A percentile compares a stretch with the other conserved stretches of the same genome.
These are phyloP conservation scores for Alternaria arborescens DNA, from an alignment of 2,329 filamentous ascomycete species.

Conservation along the genomic window DNA sequence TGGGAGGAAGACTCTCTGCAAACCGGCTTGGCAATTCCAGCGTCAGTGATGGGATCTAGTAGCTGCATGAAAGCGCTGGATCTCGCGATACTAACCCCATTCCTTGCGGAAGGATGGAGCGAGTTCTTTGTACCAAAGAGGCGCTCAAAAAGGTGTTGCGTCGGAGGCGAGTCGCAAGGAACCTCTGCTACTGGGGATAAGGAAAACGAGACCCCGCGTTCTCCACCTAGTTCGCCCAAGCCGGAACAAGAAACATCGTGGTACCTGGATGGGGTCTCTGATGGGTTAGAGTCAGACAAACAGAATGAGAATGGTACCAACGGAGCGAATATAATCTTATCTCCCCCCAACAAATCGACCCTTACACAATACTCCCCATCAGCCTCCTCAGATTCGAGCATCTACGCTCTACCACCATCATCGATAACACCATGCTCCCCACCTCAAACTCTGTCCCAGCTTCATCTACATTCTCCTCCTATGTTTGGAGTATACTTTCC, in stretches of 20 bases:
- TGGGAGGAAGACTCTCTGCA: not conserved
- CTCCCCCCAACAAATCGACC: not conserved
- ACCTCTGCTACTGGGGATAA: not conserved
- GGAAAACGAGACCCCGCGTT: not conserved
- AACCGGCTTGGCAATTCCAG: not conserved
- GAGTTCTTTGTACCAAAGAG: not conserved
- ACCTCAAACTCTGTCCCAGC: not conserved
- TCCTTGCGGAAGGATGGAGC: conserved; percentile 6
- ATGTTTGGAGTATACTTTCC: not conserved
- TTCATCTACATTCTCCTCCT: not conserved
- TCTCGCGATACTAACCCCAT: not conserved
- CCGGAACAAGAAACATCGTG: not conserved
- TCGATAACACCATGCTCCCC: not conserved
- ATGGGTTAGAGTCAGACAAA: not conserved
- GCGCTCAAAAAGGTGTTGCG: not conserved
- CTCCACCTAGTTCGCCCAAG: accelerated
- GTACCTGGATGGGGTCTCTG: not conserved
- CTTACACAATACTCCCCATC: not conserved
- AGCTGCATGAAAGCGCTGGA: conserved; percentile 1
- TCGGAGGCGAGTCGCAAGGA: not conserved
- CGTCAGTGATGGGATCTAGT: not conserved
- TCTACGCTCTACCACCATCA: not conserved
- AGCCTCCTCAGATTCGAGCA: not conserved
- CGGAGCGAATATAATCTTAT: not conserved
- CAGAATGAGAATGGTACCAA: not conserved